Evolutionary conservation across 202 grass and related monocot species (phyloP).

Genomic region (Schoenoplectus triqueter): DNA sequence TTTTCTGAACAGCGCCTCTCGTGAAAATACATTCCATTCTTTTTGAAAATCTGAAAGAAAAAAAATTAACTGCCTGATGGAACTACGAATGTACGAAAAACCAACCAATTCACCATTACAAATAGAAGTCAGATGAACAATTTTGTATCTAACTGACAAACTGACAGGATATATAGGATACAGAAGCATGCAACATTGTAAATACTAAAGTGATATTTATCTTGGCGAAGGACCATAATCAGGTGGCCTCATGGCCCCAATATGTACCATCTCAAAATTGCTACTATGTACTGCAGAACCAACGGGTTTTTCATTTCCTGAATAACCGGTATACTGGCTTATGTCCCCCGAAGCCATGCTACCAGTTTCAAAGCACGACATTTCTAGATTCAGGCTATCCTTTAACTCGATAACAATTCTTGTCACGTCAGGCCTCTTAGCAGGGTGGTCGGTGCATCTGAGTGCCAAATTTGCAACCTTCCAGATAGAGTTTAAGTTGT

Average conservation of each 20-base stretch:
- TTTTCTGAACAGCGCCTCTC: not conserved
- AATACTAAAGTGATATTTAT: not conserved
- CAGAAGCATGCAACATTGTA: not conserved
- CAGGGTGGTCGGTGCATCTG: conserved; percentile 10
- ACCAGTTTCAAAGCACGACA: not conserved
- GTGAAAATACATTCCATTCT: not conserved
- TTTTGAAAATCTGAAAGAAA: not conserved
- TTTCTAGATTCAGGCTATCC: conserved; percentile 47
- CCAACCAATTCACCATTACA: not conserved
- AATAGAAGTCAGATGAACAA: not conserved
- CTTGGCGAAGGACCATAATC: not conserved
- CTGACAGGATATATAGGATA: not conserved
- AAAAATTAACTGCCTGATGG: not conserved
- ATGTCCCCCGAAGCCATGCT: not conserved
- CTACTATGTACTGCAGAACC: not conserved
- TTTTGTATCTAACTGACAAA: not conserved
- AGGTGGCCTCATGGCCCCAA: not conserved
- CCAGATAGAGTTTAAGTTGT: conserved; percentile 39
- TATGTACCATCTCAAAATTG: not conserved
- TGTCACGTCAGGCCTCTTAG: conserved; percentile 42
- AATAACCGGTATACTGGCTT: not conserved
- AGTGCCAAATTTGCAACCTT: conserved; percentile 36
- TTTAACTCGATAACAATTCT: conserved; percentile 16
- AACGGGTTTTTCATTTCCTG: not conserved
- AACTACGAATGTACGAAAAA: not conserved